Evolutionary conservation across 257 asterid genomes (phyloP), one percentile per base, ranked within the genome.

Genomic region (Perilla frutescens): DNA sequence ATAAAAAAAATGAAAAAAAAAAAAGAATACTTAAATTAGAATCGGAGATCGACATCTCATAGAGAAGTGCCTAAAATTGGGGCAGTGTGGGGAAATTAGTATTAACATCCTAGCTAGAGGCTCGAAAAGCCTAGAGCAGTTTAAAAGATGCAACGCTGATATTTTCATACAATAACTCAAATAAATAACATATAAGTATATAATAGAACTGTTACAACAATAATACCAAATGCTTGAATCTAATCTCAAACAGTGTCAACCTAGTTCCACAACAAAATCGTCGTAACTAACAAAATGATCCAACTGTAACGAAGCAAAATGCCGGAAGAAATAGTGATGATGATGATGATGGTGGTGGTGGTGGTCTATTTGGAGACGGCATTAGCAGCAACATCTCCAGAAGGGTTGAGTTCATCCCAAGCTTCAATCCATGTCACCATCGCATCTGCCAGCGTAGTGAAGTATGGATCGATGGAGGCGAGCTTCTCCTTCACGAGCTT

Each of bases 371-470:
- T 84, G 0, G 81, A 72, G 15, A 70, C 71, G 36, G 53, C n/a
- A 76, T 77, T 68, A 57, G 88, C 77, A 34, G 82, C 45, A 39
- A 6, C 81, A 37, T 70, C 86, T n/a, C 77, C 84, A 1, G 91
- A 29, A 8, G 94, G 86, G 90, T 90, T 90, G 79, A 90, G 94
- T 83, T 88, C 91, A 50, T 86, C 95, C 96, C 96, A 90, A 70
- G 95, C 92, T 64, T 90, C 89, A 10, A 90, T 90, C 96, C 96
- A 90, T 2, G 88, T 87, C 66, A 86, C 90, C 96, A 90, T 90
- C 51, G 92, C 95, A 8, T 90, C 96, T 2, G 90, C 92, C 8
- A 88, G 69, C 84, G 84, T 86, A 26, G 85, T 84, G 88, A 90
- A 90, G 82, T 88, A 88, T 12, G 88, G 84, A 59, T 90, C 92